Conservation (phyloP, 1,284 basidiomycete species). For the Chondrostereum purpureum region DNA sequence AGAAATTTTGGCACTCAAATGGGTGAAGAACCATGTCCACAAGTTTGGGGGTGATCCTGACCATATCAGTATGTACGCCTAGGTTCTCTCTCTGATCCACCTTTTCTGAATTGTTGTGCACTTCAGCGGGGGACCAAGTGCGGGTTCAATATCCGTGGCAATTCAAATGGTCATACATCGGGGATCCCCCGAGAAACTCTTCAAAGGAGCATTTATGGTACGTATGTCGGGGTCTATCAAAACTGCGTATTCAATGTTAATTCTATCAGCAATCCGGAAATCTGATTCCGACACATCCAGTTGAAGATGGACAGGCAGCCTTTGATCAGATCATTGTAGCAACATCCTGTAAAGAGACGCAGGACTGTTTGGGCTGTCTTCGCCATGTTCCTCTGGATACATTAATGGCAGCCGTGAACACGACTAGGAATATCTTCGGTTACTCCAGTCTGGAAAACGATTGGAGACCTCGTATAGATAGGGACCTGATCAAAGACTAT, state of each 20-base stretch:
- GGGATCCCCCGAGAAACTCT: constrained; percentile 22
- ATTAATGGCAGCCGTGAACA: constrained; percentile 16
- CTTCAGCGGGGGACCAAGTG: constrained; percentile 24
- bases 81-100: constrained; percentile 9
- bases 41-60: constrained; percentile 43
- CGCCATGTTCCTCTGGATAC: constrained; percentile 15
- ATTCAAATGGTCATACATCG: constrained; percentile 22
- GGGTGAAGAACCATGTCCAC: constrained; percentile 41
- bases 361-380: constrained; percentile 18
- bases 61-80: constrained; percentile 29
- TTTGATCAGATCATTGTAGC: constrained; percentile 18
- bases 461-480: constrained; percentile 17
- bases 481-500: constrained; percentile 14
- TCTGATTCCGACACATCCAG: constrained; percentile 10
- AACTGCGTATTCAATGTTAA: neutral
- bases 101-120: constrained; percentile 1
- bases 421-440: constrained; percentile 13
- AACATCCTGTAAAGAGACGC: constrained; percentile 13
- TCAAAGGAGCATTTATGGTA: constrained; percentile 29
- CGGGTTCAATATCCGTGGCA: constrained; percentile 25
- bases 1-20: constrained; percentile 37
- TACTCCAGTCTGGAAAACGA: constrained; percentile 14
- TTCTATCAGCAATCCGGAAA: constrained; percentile 18
- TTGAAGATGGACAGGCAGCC: constrained; percentile 12
- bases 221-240: neutral